Conservation (phyloP, 1,284 basidiomycete species). For the Mycena sp. region DNA sequence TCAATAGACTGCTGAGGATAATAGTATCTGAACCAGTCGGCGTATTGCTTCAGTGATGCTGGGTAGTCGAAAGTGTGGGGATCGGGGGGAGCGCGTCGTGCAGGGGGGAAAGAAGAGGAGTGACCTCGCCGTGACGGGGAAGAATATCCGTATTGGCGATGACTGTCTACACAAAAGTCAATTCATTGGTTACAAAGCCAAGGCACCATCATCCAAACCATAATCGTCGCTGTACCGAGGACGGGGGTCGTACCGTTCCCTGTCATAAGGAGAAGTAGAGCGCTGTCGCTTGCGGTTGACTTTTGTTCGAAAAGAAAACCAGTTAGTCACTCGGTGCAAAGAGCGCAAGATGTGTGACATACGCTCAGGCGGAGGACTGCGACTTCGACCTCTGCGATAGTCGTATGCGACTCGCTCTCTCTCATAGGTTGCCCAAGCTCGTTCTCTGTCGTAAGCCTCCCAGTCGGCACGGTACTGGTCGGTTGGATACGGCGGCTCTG, state of each 20-base stretch:
- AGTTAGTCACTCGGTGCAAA: constrained; percentile 14
- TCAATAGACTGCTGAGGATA: constrained; percentile 81
- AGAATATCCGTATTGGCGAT: constrained; percentile 72
- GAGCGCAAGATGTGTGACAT: constrained; percentile 34
- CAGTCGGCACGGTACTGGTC: constrained; percentile 69
- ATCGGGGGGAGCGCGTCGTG: constrained; percentile 75
- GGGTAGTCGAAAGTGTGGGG: constrained; percentile 87
- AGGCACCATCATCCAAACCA: constrained; percentile 58
- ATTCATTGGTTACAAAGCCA: constrained; percentile 22
- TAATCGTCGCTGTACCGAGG: constrained; percentile 83
- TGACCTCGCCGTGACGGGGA: constrained; percentile 67
- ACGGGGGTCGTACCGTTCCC: constrained; percentile 81
- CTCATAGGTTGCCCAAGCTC: constrained; percentile 70
- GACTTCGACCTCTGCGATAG: constrained; percentile 77
- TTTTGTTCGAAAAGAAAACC: constrained; percentile 35
- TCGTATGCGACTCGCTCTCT: constrained; percentile 72
- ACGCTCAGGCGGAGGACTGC: constrained; percentile 77
- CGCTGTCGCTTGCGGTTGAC: constrained; percentile 82
- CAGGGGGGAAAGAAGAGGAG: constrained; percentile 51
- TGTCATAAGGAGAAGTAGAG: constrained; percentile 87
- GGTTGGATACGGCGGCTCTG: constrained; percentile 62
- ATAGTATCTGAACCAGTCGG: constrained; percentile 88
- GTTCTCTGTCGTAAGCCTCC: constrained; percentile 77
- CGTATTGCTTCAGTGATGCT: constrained; percentile 84
- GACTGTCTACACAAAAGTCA: constrained; percentile 57